Evolutionary conservation across 495 filamentous ascomycete species (phyloP).

Genomic region (Talaromyces adpressus): DNA sequence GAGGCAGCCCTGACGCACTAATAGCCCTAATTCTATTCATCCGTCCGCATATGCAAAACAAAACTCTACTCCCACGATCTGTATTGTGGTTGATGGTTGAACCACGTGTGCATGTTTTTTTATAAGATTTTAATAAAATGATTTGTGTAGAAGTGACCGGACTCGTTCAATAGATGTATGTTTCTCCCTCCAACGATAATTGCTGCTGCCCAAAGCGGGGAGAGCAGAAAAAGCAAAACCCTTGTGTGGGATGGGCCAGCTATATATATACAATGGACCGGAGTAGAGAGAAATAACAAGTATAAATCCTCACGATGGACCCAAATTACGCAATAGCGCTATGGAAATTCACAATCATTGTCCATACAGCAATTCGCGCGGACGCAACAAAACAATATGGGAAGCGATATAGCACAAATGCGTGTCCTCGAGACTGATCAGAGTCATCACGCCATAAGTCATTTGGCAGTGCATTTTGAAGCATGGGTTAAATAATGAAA

Average conservation of each 20-base stretch:
- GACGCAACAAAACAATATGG: not conserved
- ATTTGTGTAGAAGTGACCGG: not conserved
- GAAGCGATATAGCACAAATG: not conserved
- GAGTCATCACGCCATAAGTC: not conserved
- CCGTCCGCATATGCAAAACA: not conserved
- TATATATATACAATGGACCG: not conserved
- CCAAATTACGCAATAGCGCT: not conserved
- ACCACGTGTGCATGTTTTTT: not conserved
- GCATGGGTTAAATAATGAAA: not conserved
- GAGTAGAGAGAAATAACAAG: not conserved
- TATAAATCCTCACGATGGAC: not conserved
- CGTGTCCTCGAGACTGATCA: not conserved
- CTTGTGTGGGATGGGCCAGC: not conserved
- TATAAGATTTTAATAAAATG: not conserved
- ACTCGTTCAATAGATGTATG: not conserved
- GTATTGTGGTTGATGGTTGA: not conserved
- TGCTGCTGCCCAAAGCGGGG: not conserved
- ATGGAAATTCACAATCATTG: not conserved
- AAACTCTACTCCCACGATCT: not conserved
- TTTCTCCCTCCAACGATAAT: not conserved
- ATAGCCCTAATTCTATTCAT: not conserved
- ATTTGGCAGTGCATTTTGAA: not conserved
- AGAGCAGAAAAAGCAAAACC: not conserved
- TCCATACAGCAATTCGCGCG: not conserved
- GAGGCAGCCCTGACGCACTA: not conserved